Evolutionary conservation across 139 green algal genomes (phyloP).

Genomic region (Desmodesmus armatus): DNA sequence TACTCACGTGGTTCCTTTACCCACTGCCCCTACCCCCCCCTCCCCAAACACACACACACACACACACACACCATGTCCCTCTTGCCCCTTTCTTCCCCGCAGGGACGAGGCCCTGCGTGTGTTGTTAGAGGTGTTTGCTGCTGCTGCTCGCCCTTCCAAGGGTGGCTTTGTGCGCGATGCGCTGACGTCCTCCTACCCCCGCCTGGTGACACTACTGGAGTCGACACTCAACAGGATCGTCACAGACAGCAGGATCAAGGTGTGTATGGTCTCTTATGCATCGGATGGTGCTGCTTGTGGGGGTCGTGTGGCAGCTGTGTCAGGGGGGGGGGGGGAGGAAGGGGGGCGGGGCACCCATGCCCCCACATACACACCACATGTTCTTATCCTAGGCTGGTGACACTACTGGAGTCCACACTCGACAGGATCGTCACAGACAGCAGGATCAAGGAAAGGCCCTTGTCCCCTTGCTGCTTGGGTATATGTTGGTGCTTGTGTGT

Average conservation of each 20-base stretch:
- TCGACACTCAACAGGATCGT: constrained; percentile 66
- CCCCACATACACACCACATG: too few species aligned
- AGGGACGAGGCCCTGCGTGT: constrained; percentile 57
- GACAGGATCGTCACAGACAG: constrained; percentile 76
- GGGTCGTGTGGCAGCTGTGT: too few species aligned
- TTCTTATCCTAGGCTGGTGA: constrained; percentile 82
- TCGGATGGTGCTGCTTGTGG: too few species aligned
- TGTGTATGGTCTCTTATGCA: too few species aligned
- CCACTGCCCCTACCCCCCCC: not conserved
- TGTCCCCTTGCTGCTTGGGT: too few species aligned
- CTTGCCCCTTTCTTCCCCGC: too few species aligned
- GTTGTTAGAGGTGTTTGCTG: constrained; percentile 63
- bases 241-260: constrained; percentile 67
- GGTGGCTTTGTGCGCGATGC: constrained; percentile 77
- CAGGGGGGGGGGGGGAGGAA: too few species aligned
- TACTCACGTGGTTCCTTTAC: too few species aligned
- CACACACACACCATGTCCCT: too few species aligned
- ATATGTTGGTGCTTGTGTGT: too few species aligned
- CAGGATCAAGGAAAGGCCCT: constrained; percentile 34
- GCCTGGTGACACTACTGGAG: constrained; percentile 84
- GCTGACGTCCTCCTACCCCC: constrained; percentile 80
- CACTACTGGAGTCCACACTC: constrained; percentile 78
- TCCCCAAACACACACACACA: too few species aligned
- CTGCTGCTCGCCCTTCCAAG: constrained; percentile 62
- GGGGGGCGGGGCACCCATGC: too few species aligned